These are phyloP conservation scores for Cryptococcus sp. DNA, from an alignment of 1,284 basidiomycete species.

Conservation along the genomic window DNA sequence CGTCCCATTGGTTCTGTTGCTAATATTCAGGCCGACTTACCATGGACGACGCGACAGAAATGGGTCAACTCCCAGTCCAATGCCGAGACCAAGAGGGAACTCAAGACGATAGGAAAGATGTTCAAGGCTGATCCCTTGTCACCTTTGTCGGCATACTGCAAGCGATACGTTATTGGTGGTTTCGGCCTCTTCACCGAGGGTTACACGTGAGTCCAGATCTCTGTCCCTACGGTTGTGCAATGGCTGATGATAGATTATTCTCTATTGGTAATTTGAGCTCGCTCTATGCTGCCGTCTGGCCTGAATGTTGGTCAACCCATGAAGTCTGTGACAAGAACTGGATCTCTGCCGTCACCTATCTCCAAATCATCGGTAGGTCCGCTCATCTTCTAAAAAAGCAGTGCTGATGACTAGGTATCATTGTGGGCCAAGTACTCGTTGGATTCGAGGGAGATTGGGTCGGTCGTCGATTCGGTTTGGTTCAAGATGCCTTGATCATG, in stretches of 20 bases:
- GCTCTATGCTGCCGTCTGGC: conserved; percentile 53
- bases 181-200: conserved; percentile 55
- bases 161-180: conserved; percentile 53
- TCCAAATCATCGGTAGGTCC: conserved; percentile 25
- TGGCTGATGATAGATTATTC: conserved; percentile 46
- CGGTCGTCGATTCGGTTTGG: conserved; percentile 53
- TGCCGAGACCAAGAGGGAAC: conserved; percentile 50
- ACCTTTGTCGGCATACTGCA: conserved; percentile 50
- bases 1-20: background rate
- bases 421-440: conserved; percentile 54
- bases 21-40: conserved; percentile 38
- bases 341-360: conserved; percentile 46
- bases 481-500: conserved; percentile 49
- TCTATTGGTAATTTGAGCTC: conserved; percentile 54
- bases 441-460: conserved; percentile 58
- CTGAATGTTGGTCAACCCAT: conserved; percentile 51
- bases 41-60: conserved; percentile 29
- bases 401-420: conserved; percentile 49
- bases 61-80: conserved; percentile 51
- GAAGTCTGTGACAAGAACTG: conserved; percentile 50
- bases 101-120: conserved; percentile 49
- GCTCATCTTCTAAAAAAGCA: too few species aligned
- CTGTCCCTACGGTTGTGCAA: background rate
- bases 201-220: conserved; percentile 28
- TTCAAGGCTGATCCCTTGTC: conserved; percentile 52